Evolutionary conservation across 164 flowering plant genomes (phyloP).

Genomic region (Tinospora cordifolia): DNA sequence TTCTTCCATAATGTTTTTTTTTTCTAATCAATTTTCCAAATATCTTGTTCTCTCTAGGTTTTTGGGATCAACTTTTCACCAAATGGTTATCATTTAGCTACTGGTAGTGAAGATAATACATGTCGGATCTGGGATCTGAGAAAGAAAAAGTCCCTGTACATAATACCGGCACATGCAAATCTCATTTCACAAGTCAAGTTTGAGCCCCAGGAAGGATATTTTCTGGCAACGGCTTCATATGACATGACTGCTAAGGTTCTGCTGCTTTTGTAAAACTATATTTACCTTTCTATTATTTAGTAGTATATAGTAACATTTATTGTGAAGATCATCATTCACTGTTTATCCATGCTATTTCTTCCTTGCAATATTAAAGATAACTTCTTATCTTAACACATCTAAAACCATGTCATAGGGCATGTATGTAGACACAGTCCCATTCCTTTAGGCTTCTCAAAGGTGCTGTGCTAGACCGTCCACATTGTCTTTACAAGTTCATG

Average conservation of each 20-base stretch:
- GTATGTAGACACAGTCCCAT: no score
- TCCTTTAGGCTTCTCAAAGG: no score
- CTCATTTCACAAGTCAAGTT: slow-evolving; percentile 87
- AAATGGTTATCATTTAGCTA: slow-evolving; percentile 93
- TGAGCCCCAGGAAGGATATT: slow-evolving; percentile 95
- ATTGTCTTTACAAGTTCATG: background rate
- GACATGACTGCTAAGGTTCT: slow-evolving; percentile 92
- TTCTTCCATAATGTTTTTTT: no score
- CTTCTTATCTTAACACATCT: background rate
- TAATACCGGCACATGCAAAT: slow-evolving; percentile 89
- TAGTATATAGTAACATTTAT: background rate
- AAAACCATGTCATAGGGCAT: no score
- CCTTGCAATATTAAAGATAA: background rate
- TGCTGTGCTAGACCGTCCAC: no score
- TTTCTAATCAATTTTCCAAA: background rate
- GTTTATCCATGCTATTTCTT: background rate
- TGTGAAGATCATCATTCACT: background rate
- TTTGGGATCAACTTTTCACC: slow-evolving; percentile 78
- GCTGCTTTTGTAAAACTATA: background rate
- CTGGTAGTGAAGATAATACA: slow-evolving; percentile 90
- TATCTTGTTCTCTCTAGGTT: slow-evolving; percentile 39
- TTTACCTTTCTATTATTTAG: background rate
- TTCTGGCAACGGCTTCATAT: slow-evolving; percentile 74
- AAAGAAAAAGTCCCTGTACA: slow-evolving; percentile 67
- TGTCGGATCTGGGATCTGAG: slow-evolving; percentile 96